Conservation (phyloP, 2,329 filamentous ascomycete species). For the Fusarium lyarnte region DNA sequence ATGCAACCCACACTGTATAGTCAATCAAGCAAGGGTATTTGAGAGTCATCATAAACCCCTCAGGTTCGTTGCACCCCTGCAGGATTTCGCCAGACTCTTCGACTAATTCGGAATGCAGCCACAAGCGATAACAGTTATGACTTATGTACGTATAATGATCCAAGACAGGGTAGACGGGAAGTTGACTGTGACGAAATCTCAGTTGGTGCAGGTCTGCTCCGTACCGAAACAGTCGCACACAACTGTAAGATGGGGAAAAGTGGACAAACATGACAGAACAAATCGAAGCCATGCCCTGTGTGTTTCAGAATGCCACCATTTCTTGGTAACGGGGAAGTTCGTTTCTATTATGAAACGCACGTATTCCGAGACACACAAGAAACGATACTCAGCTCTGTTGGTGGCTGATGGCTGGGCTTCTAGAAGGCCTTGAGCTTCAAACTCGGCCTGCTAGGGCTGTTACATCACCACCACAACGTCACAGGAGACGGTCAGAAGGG, state of each 20-base stretch:
- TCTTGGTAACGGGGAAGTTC: constrained; percentile 26
- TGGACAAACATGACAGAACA: constrained; percentile 13
- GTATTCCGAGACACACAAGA: constrained; percentile 29
- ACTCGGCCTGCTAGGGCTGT: not conserved
- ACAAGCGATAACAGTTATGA: constrained; percentile 27
- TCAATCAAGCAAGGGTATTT: not conserved
- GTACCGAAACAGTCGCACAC: not conserved
- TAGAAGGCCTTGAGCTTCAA: not conserved
- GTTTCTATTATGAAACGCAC: constrained; percentile 40
- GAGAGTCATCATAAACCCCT: constrained; percentile 27
- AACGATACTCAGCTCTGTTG: not conserved
- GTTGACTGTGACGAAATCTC: not conserved
- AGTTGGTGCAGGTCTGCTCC: not conserved
- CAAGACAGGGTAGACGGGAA: constrained; percentile 1
- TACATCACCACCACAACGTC: constrained; percentile 17
- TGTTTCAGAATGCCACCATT: constrained; percentile 14
- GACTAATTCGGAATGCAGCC: constrained; percentile 12
- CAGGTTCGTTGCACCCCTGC: constrained; percentile 41
- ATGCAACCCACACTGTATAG: not conserved
- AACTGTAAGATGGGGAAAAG: constrained; percentile 12
- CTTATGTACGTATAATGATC: constrained; percentile 2
- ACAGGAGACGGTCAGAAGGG: not conserved
- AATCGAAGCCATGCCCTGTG: not conserved
- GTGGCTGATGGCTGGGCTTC: not conserved
- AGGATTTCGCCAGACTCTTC: constrained; percentile 5